Evolutionary conservation across 441 rosid species (phyloP).

Genomic region (Gossypium schwendimanii): DNA sequence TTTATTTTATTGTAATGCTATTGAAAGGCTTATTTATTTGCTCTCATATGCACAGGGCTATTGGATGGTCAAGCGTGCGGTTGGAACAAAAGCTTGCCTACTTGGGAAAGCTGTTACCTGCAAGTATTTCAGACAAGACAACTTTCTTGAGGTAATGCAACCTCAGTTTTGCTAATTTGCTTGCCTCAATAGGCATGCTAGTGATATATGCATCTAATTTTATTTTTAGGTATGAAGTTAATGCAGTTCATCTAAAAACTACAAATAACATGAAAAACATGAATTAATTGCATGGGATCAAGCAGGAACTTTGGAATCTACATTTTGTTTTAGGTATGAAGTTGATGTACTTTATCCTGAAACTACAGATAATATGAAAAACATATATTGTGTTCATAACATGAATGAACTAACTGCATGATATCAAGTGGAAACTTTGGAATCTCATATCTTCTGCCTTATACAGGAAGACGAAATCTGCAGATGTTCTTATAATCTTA

Average conservation of each 20-base stretch:
- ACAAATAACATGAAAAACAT: background rate
- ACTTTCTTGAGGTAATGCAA: constrained; percentile 75
- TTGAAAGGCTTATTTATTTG: constrained; percentile 4
- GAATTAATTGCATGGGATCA: background rate
- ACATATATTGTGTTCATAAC: background rate
- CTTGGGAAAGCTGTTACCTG: constrained; percentile 96
- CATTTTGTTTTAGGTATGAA: background rate
- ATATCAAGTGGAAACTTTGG: background rate
- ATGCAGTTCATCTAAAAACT: background rate
- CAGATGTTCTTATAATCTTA: background rate
- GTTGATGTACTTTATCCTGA: background rate
- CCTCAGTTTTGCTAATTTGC: background rate
- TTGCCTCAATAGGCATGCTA: background rate
- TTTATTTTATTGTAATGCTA: background rate
- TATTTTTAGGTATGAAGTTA: background rate
- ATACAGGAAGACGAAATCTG: background rate
- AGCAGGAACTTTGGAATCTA: background rate
- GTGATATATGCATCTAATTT: background rate
- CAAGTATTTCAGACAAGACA: constrained; percentile 84
- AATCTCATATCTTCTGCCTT: background rate
- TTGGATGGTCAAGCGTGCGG: constrained; percentile 88
- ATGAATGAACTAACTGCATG: background rate
- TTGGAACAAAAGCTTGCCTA: constrained; percentile 54
- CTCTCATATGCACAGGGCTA: constrained; percentile 40
- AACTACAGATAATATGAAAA: background rate